Base-by-base conservation (phyloP, 305 asterid species). In the Nicotiana rustica region DNA sequence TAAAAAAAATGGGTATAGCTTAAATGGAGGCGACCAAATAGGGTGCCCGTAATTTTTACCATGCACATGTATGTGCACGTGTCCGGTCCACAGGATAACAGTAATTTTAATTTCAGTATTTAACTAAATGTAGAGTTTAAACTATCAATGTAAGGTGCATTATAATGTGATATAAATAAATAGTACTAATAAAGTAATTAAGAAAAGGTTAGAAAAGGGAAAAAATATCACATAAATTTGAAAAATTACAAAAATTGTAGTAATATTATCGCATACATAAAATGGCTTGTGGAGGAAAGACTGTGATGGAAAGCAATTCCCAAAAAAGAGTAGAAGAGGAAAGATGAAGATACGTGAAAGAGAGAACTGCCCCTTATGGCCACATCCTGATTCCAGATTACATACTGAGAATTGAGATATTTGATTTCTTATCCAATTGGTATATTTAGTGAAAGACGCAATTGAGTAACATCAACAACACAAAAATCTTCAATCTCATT, bases 401-500 rank as follows among this genome's bases (percentile, higher is more conserved):
- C 59, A 8, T 75, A 14, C 12, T 2, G 9, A 52, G 7, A 75
- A 14, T 18, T 2, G 9, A 52, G 4, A 75, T 29, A 75, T 15
- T 29, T 75, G 80, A 75, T 15, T 29, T 49, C 79, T 25, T 49
- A 76, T 29, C 31, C 14, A 9, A 55, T 55, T 9, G 31, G 47
- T 29, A 44, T 49, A 52, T 44, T 41, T 44, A 9, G 29, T 25
- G 17, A 19, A 76, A 8, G 10, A 75, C 17, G 29, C 65, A 29
- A 75, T 73, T 14, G 44, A 75, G 29, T 75, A 14, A 15, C 65
- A 52, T 75, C 49, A 55, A 25, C 12, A 55, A 55, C 31, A 76
- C 31, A 76, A 76, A 76, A 9, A 55, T 76, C 80, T 76, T 31
- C 79, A 0, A 61, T 61, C 33, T 19, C 38, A 56, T 56, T 56